Evolutionary conservation across 352 stramenopile species (phyloP).

Genomic region (Phytophthora syringae): DNA sequence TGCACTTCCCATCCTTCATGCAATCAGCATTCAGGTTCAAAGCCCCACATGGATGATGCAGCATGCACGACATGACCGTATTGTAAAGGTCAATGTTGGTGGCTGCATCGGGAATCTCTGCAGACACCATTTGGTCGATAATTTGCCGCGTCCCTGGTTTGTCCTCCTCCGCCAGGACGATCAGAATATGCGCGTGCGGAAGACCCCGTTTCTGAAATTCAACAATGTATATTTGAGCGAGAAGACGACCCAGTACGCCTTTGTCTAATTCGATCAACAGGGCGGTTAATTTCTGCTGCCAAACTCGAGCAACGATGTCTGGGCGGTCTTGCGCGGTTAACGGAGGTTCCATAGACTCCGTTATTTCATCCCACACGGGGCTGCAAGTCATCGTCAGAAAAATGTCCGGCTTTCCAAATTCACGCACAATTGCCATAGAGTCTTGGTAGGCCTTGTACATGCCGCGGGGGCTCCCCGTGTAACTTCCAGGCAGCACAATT

Average conservation of each 20-base stretch:
- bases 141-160: no score
- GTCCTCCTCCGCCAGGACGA: no score
- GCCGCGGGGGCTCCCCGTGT: not conserved
- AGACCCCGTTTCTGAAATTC: no score
- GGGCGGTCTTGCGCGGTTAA: constrained; percentile 24
- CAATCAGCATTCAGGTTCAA: not conserved
- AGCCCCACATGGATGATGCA: constrained; percentile 16
- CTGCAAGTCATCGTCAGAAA: constrained; percentile 69
- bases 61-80: constrained; percentile 10
- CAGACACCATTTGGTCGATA: constrained; percentile 8
- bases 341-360: not conserved
- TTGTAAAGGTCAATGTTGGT: constrained; percentile 4
- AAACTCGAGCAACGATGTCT: constrained; percentile 29
- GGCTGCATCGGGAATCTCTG: constrained; percentile 20
- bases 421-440: constrained; percentile 48
- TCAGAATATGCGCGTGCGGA: no score
- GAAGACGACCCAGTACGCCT: no score
- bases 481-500: not conserved
- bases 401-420: constrained; percentile 45
- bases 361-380: constrained; percentile 49
- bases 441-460: constrained; percentile 45
- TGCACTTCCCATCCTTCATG: constrained; percentile 30
- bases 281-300: constrained; percentile 20
- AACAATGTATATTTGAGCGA: no score
- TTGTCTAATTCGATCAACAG: no score